A percentile compares a stretch with the other conserved stretches of the same genome.
Conservation (phyloP, 768 basidiomycete species). For the Ramaria sp. region DNA sequence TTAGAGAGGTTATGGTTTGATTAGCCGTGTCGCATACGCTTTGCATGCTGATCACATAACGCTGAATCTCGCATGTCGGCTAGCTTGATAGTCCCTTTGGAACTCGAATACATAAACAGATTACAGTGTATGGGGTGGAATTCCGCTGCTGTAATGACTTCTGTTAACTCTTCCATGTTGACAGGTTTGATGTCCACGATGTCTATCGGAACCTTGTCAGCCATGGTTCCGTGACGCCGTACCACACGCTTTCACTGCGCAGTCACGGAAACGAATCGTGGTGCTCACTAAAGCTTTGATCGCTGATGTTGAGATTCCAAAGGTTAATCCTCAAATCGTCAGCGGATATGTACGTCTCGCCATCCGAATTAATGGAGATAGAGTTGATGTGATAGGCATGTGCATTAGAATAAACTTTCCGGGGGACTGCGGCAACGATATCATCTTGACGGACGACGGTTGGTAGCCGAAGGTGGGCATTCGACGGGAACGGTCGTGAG, state of each 20-base stretch:
- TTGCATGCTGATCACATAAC: slow-evolving; percentile 90
- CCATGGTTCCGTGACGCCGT: background rate
- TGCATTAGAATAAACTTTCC: slow-evolving; percentile 98
- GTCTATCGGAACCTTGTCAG: slow-evolving; percentile 39
- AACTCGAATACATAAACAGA: slow-evolving; percentile 98
- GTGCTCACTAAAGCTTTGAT: slow-evolving; percentile 95
- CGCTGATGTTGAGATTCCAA: slow-evolving; percentile 97
- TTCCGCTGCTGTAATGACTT: slow-evolving; percentile 99
- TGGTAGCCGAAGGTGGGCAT: slow-evolving; percentile 79
- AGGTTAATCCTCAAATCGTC: slow-evolving; percentile 96
- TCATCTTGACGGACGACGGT: slow-evolving; percentile 92
- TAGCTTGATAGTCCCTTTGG: slow-evolving; percentile 98
- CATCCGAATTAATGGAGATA: slow-evolving; percentile 98
- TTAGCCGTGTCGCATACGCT: slow-evolving; percentile 50
- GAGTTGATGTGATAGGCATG: slow-evolving; percentile 99
- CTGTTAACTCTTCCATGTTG: slow-evolving; percentile 99
- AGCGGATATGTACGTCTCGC: slow-evolving; percentile 99
- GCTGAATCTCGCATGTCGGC: slow-evolving; percentile 99
- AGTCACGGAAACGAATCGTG: background rate
- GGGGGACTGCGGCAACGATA: slow-evolving; percentile 95
- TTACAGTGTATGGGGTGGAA: slow-evolving; percentile 98
- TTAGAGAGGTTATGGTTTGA: slow-evolving; percentile 10
- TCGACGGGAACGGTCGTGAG: slow-evolving; percentile 17
- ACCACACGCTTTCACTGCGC: background rate
- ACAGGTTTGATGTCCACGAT: slow-evolving; percentile 99